Percentiles rank a stretch among this genome's conserved stretches.
phyloP scores from a whole-genome alignment of 768 basidiomycete species.

The Boletus vermiculosoides region DNA sequence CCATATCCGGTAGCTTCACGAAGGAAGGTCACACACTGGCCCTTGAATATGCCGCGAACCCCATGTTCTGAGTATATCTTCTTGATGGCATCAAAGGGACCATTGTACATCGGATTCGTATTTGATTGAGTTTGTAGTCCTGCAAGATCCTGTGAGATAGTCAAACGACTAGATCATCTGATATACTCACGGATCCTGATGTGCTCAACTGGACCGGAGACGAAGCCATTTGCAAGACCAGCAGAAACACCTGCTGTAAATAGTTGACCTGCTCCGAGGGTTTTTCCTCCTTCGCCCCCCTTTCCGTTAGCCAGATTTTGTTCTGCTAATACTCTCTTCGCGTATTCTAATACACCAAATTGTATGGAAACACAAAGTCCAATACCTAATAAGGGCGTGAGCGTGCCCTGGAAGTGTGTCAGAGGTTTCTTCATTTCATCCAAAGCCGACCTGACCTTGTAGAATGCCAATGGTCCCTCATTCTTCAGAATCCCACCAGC shows the following conservation, averaged over 20 bases:
- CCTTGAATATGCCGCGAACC: conserved; percentile 86
- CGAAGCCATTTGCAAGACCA: conserved; percentile 87
- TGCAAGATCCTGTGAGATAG: conserved; percentile 30
- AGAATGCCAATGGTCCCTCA: conserved; percentile 92
- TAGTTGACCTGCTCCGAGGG: conserved; percentile 62
- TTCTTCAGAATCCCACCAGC: conserved; percentile 87
- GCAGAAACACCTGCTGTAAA: conserved; percentile 78
- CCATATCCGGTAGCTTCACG: conserved; percentile 84
- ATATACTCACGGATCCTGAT: conserved; percentile 66
- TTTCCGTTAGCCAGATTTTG: conserved; percentile 57
- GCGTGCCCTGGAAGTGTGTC: conserved; percentile 62
- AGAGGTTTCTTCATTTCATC: neutral
- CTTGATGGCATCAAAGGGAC: conserved; percentile 84
- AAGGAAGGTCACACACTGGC: conserved; percentile 83
- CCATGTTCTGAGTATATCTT: conserved; percentile 80
- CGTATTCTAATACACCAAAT: conserved; percentile 84
- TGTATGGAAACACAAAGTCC: conserved; percentile 96
- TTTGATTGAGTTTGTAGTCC: conserved; percentile 90
- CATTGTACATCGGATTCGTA: conserved; percentile 70
- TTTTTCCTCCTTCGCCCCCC: conserved; percentile 66
- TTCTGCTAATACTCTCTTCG: conserved; percentile 74
- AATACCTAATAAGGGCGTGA: conserved; percentile 88
- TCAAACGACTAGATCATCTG: neutral
- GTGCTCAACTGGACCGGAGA: conserved; percentile 96
- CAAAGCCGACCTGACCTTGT: conserved; percentile 62